Percentiles rank a stretch among this genome's conserved stretches.
These are phyloP conservation scores for Esteya vermicola DNA, from an alignment of 2,329 filamentous ascomycete species.

Conservation along the genomic window DNA sequence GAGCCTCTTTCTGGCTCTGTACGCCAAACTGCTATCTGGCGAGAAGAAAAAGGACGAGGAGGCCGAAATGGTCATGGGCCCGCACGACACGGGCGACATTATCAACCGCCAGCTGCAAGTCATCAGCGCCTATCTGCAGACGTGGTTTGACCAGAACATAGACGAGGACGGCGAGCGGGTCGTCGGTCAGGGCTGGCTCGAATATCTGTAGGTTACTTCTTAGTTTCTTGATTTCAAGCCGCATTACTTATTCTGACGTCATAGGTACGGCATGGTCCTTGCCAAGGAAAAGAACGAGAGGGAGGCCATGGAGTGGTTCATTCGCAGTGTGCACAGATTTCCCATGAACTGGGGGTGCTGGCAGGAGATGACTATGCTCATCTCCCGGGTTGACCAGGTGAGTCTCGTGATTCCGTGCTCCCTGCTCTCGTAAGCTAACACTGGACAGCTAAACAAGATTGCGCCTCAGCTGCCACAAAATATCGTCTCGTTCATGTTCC, in stretches of 20 bases:
- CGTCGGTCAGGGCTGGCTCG: conserved; percentile 79
- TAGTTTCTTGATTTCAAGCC: too few species aligned
- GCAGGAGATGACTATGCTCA: conserved; percentile 76
- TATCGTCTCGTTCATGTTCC: conserved; percentile 87
- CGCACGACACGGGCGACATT: conserved; percentile 73
- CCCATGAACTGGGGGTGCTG: conserved; percentile 97
- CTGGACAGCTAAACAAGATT: conserved; percentile 51
- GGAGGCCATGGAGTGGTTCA: conserved; percentile 72
- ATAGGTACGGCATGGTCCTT: conserved; percentile 72
- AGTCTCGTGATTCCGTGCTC: conserved; percentile 17
- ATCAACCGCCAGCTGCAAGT: conserved; percentile 72
- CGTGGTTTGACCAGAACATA: conserved; percentile 61
- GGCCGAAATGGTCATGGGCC: conserved; percentile 91
- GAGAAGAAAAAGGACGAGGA: conserved; percentile 96
- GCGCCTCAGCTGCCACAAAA: conserved; percentile 67
- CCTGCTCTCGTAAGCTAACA: not conserved
- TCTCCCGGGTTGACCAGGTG: conserved; percentile 71
- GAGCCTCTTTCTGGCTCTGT: conserved; percentile 80
- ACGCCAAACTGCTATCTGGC: conserved; percentile 82
- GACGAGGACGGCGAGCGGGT: conserved; percentile 42
- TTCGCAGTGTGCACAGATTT: conserved; percentile 75
- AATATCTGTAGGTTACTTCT: conserved; percentile 47
- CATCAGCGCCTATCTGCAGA: conserved; percentile 61
- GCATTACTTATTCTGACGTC: too few species aligned
- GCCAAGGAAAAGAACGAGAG: conserved; percentile 83